These are phyloP conservation scores for Elymus sibiricus DNA, from an alignment of 176 grass and related monocot genomes.

Conservation along the genomic window DNA sequence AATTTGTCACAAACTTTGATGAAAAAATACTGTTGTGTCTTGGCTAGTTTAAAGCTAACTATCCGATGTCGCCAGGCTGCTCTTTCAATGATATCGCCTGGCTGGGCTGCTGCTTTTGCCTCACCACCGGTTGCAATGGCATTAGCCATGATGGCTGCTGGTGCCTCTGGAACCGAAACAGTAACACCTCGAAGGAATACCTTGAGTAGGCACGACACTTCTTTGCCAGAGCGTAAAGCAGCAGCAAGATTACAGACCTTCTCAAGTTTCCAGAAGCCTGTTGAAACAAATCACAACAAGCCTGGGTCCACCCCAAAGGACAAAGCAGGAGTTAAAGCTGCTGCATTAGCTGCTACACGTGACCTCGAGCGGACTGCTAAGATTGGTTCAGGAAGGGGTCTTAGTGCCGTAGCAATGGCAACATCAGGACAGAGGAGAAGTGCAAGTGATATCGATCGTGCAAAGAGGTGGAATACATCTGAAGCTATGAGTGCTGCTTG, in stretches of 20 bases:
- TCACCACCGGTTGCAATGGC: constrained; percentile 98
- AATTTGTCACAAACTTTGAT: constrained; percentile 1
- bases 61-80: constrained; percentile 48
- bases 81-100: constrained; percentile 87
- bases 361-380: constrained; percentile 88
- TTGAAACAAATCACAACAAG: constrained; percentile 60
- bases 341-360: constrained; percentile 79
- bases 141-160: constrained; percentile 97
- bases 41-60: constrained; percentile 16
- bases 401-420: constrained; percentile 99
- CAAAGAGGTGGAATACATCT: constrained; percentile 94
- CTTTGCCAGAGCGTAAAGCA: constrained; percentile 68
- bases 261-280: constrained; percentile 83
- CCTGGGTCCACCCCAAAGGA: constrained; percentile 65
- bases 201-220: constrained; percentile 68
- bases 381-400: constrained; percentile 92
- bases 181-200: constrained; percentile 52
- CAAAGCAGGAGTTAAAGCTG: constrained; percentile 90
- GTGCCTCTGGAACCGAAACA: constrained; percentile 85
- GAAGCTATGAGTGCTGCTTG: constrained; percentile 98
- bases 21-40: neutral
- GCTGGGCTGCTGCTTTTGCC: constrained; percentile 99
- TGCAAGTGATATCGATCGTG: constrained; percentile 75
- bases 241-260: constrained; percentile 63
- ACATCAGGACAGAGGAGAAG: constrained; percentile 97